Percentiles rank a stretch among this genome's conserved stretches.
Evolutionary conservation across 352 stramenopile genomes (phyloP).

Genomic region (Globisporangium cederbergense): DNA sequence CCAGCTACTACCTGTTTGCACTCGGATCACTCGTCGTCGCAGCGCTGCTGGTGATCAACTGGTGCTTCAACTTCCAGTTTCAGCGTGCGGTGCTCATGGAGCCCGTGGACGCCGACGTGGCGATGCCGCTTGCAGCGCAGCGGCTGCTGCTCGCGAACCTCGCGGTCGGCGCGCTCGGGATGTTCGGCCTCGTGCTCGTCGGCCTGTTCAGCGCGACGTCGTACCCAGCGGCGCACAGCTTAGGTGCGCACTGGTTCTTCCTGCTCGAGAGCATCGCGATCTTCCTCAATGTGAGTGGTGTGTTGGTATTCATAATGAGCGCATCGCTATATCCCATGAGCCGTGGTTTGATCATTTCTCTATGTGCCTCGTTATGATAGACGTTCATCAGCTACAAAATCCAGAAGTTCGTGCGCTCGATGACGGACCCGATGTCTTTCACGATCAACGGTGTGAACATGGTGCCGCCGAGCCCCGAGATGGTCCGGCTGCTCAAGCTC

Average conservation of each 20-base stretch:
- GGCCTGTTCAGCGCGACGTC: slow-evolving; percentile 25
- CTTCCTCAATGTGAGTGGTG: slow-evolving; percentile 30
- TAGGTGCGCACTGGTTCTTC: slow-evolving; percentile 35
- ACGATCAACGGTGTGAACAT: slow-evolving; percentile 12
- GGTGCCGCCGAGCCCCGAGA: slow-evolving; percentile 13
- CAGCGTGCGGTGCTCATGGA: slow-evolving; percentile 26
- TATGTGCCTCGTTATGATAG: slow-evolving; percentile 11
- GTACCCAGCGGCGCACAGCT: slow-evolving; percentile 26
- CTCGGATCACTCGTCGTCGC: slow-evolving; percentile 27
- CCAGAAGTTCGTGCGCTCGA: slow-evolving; percentile 11
- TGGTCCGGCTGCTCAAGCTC: slow-evolving; percentile 18
- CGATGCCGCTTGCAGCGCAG: slow-evolving; percentile 7
- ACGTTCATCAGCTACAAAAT: slow-evolving; percentile 39
- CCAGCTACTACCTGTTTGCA: slow-evolving; percentile 38
- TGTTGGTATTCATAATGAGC: not conserved
- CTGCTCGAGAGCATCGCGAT: slow-evolving; percentile 32
- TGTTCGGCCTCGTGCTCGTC: slow-evolving; percentile 37
- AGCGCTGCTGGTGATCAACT: slow-evolving; percentile 33
- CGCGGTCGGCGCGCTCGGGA: slow-evolving; percentile 28
- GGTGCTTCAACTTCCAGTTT: slow-evolving; percentile 45
- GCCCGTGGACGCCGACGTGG: slow-evolving; percentile 6
- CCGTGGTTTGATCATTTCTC: not conserved
- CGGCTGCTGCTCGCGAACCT: slow-evolving; percentile 18
- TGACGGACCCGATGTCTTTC: slow-evolving; percentile 7
- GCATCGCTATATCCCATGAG: not conserved